Conservation (phyloP, 768 basidiomycete genomes). For the Mycena rosella region DNA sequence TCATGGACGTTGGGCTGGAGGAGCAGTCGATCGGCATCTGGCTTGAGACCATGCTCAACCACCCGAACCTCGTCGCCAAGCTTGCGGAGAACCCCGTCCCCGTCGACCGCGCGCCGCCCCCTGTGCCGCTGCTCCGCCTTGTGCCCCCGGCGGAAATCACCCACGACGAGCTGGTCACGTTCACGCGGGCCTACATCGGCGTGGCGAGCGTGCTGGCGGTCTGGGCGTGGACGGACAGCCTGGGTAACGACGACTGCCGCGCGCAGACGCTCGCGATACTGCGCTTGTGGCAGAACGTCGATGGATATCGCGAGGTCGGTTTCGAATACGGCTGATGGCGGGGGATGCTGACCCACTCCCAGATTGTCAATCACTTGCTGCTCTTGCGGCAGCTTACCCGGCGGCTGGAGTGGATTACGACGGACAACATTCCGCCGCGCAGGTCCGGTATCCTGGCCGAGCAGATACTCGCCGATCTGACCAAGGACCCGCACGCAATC, state of each 20-base stretch:
- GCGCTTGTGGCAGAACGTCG: conserved; percentile 73
- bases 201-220: conserved; percentile 76
- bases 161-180: conserved; percentile 72
- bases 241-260: conserved; percentile 73
- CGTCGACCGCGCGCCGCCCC: conserved; percentile 48
- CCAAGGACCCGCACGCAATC: conserved; percentile 70
- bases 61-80: conserved; percentile 62
- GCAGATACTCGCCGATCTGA: conserved; percentile 72
- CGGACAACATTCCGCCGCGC: conserved; percentile 70
- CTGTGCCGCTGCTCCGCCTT: conserved; percentile 53
- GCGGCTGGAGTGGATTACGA: conserved; percentile 80
- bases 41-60: conserved; percentile 77
- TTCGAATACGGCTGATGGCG: background rate
- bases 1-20: conserved; percentile 72
- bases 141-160: conserved; percentile 44
- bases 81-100: conserved; percentile 57
- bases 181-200: conserved; percentile 77
- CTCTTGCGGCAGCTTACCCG: conserved; percentile 79
- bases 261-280: conserved; percentile 74
- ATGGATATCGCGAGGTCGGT: conserved; percentile 80
- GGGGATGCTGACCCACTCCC: conserved; percentile 31
- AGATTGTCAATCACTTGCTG: conserved; percentile 83
- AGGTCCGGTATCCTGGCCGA: conserved; percentile 77
- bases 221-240: conserved; percentile 85
- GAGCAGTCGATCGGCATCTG: conserved; percentile 81